phyloP scores from a whole-genome alignment of 768 basidiomycete genomes.

The Boletus speciosus region DNA sequence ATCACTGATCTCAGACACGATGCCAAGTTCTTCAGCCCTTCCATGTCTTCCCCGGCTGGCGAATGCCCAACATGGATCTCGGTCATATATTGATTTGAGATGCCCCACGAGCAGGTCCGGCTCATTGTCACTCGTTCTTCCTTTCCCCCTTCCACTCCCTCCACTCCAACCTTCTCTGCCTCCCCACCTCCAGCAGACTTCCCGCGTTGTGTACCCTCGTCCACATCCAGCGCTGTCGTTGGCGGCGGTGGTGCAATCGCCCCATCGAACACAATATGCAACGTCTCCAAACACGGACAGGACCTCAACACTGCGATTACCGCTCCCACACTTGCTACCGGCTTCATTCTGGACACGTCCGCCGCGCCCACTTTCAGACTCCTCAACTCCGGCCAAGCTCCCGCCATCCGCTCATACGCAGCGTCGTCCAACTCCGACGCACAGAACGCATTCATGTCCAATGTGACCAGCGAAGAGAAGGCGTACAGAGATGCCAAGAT shows the following conservation, averaged over 20 bases:
- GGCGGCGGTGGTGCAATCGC: conserved; percentile 2
- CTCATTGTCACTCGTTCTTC: neutral
- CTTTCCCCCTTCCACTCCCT: neutral
- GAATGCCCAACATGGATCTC: conserved; percentile 15
- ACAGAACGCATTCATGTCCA: conserved; percentile 15
- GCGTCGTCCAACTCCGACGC: conserved; percentile 8
- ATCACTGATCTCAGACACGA: conserved; percentile 13
- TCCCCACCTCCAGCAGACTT: neutral
- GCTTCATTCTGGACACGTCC: neutral
- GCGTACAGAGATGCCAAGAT: conserved; percentile 5
- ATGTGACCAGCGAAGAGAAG: conserved; percentile 2
- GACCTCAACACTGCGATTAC: conserved; percentile 11
- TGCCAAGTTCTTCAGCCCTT: neutral
- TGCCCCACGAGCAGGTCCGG: neutral
- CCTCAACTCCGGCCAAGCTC: conserved; percentile 8
- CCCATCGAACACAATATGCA: conserved; percentile 18
- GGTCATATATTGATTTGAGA: conserved; percentile 8
- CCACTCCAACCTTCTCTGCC: neutral
- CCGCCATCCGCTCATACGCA: conserved; percentile 7
- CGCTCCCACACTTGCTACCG: conserved; percentile 11
- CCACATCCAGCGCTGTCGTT: neutral
- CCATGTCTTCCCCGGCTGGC: neutral
- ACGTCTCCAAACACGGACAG: conserved; percentile 9
- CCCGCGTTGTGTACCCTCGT: neutral
- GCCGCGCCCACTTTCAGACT: conserved; percentile 8